Conservation (phyloP, 306 rosid species). For the Trichosanthes cucumerina region DNA sequence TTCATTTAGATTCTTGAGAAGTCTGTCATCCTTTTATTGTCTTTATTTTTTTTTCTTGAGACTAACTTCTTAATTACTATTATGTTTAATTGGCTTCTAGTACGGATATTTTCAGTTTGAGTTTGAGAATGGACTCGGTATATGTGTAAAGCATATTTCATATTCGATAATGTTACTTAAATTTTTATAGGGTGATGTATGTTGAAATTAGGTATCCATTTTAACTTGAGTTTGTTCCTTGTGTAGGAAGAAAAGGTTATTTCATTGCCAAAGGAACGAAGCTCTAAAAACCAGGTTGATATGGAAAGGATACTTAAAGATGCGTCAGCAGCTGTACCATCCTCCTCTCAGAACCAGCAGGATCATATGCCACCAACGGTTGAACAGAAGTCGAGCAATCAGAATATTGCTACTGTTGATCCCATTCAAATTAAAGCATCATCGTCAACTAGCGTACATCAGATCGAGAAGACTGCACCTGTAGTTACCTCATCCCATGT, state of each 20-base stretch:
- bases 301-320: slow-evolving; percentile 46
- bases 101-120: background rate
- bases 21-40: background rate
- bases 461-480: slow-evolving; percentile 36
- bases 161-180: background rate
- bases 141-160: background rate
- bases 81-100: background rate
- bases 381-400: slow-evolving; percentile 37
- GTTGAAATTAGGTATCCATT: background rate
- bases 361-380: slow-evolving; percentile 24
- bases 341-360: slow-evolving; percentile 45
- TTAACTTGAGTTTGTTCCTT: background rate
- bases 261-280: slow-evolving; percentile 40
- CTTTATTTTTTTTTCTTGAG: background rate
- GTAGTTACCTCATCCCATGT: slow-evolving; percentile 27
- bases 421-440: slow-evolving; percentile 34
- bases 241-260: slow-evolving; percentile 45
- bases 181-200: background rate
- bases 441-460: slow-evolving; percentile 34
- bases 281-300: slow-evolving; percentile 44
- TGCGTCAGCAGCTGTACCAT: slow-evolving; percentile 35
- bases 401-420: slow-evolving; percentile 27
- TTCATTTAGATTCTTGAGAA: background rate
- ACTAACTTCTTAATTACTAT: background rate
- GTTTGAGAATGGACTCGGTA: background rate